phyloP scores from a whole-genome alignment of 2,329 filamentous ascomycete genomes.

The Talaromyces pinophilus region DNA sequence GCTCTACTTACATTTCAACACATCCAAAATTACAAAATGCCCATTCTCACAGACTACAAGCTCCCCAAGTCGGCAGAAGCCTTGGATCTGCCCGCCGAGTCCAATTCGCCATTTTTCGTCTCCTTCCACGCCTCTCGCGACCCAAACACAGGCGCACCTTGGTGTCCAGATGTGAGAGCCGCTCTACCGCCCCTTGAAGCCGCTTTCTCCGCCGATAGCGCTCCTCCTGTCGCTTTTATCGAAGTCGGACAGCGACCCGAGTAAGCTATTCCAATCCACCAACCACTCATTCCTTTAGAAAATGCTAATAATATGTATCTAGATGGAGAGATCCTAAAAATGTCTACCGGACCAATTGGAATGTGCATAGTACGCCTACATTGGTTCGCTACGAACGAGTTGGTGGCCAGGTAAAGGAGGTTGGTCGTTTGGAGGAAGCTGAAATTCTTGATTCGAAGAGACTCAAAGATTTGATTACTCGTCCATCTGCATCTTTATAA shows the following conservation, averaged over 20 bases:
- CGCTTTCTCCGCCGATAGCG: conserved; percentile 32
- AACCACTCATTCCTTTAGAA: not conserved
- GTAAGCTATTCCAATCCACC: conserved; percentile 30
- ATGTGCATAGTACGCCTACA: conserved; percentile 38
- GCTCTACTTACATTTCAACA: not conserved
- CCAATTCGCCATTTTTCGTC: conserved; percentile 34
- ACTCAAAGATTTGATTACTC: conserved; percentile 29
- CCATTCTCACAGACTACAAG: conserved; percentile 29
- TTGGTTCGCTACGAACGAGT: conserved; percentile 38
- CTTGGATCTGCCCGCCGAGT: conserved; percentile 33
- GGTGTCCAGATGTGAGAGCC: conserved; percentile 46
- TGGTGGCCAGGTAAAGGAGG: conserved; percentile 34
- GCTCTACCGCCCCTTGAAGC: conserved; percentile 37
- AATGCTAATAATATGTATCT: not conserved
- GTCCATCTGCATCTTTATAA: not conserved
- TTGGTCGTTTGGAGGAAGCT: conserved; percentile 35
- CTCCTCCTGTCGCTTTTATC: conserved; percentile 34
- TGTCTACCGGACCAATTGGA: conserved; percentile 40
- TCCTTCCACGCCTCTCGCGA: conserved; percentile 43
- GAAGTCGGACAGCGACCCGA: conserved; percentile 40
- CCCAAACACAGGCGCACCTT: conserved; percentile 38
- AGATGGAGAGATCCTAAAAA: conserved; percentile 43
- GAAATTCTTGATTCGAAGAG: conserved; percentile 35
- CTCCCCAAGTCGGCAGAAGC: conserved; percentile 26
- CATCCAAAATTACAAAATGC: conserved; percentile 29